These are phyloP conservation scores for Lachnellula willkommii DNA, from an alignment of 2,329 filamentous ascomycete species.

Conservation along the genomic window DNA sequence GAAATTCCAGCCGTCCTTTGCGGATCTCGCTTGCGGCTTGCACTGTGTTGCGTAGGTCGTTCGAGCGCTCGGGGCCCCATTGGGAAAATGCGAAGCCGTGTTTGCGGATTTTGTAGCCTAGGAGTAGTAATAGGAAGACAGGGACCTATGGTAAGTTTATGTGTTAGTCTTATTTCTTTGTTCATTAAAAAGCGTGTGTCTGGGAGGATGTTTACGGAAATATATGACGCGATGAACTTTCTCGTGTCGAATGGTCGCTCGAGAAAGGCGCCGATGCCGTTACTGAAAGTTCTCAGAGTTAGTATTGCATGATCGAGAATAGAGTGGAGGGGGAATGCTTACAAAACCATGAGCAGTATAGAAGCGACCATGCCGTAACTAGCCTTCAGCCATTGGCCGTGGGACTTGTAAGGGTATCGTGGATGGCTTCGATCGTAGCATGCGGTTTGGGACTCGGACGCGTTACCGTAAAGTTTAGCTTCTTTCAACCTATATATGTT, in stretches of 20 bases:
- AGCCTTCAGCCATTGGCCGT: conserved; percentile 37
- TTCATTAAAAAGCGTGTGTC: not conserved
- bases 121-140: conserved; percentile 34
- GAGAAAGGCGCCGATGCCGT: conserved; percentile 33
- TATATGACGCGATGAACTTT: conserved; percentile 37
- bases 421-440: conserved; percentile 34
- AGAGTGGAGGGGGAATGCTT: too few species aligned
- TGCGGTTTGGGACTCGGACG: conserved; percentile 34
- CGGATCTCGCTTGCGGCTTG: conserved; percentile 32
- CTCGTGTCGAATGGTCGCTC: conserved; percentile 33
- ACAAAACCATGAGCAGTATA: conserved; percentile 32
- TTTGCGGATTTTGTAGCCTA: conserved; percentile 36
- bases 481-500: conserved; percentile 32
- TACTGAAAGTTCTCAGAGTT: conserved; percentile 9
- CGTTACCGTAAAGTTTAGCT: conserved; percentile 36
- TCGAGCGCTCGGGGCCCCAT: conserved; percentile 35
- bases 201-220: conserved; percentile 31
- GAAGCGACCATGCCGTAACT: conserved; percentile 33
- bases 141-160: conserved; percentile 28
- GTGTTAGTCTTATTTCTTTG: not conserved
- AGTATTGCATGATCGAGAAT: too few species aligned
- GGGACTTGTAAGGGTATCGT: conserved; percentile 36
- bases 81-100: conserved; percentile 32
- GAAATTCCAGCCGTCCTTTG: conserved; percentile 35
- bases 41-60: conserved; percentile 35